Evolutionary conservation across 495 filamentous ascomycete species (phyloP).

Genomic region (Clavariopsis aquatica): DNA sequence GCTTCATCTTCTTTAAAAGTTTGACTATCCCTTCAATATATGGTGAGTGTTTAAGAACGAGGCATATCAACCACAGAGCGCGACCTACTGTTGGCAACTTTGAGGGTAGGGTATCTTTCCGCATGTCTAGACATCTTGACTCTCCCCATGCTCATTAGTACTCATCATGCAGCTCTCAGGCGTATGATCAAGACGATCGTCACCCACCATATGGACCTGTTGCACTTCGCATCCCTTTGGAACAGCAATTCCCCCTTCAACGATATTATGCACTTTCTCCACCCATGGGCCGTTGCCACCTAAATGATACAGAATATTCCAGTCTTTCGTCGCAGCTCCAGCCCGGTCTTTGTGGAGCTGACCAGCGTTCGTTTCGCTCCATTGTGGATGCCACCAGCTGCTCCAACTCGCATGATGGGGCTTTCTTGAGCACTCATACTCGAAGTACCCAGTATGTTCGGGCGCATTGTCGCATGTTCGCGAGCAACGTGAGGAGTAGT

Average conservation of each 20-base stretch:
- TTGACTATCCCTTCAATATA: conserved; percentile 51
- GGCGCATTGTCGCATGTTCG: not conserved
- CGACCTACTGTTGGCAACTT: conserved; percentile 54
- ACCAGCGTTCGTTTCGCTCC: not conserved
- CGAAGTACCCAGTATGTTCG: conserved; percentile 16
- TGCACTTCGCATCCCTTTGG: conserved; percentile 55
- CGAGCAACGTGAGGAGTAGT: not conserved
- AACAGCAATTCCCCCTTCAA: conserved; percentile 47
- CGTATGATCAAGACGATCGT: not conserved
- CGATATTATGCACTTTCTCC: conserved; percentile 51
- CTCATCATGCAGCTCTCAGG: not conserved
- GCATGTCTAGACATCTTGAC: conserved; percentile 60
- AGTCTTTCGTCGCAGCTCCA: conserved; percentile 38
- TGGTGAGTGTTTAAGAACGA: not conserved
- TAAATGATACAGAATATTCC: conserved; percentile 60
- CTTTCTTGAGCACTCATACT: conserved; percentile 27
- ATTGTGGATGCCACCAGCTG: conserved; percentile 40
- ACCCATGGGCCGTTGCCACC: conserved; percentile 65
- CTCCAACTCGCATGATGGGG: conserved; percentile 37
- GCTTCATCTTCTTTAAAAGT: conserved; percentile 51
- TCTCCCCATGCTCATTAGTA: conserved; percentile 9
- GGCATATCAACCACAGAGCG: not conserved
- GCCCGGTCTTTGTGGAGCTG: conserved; percentile 9
- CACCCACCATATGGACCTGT: conserved; percentile 61
- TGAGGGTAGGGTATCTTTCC: conserved; percentile 59